Evolutionary conservation across 257 asterid genomes (phyloP).

Genomic region (Penstemon davidsonii): DNA sequence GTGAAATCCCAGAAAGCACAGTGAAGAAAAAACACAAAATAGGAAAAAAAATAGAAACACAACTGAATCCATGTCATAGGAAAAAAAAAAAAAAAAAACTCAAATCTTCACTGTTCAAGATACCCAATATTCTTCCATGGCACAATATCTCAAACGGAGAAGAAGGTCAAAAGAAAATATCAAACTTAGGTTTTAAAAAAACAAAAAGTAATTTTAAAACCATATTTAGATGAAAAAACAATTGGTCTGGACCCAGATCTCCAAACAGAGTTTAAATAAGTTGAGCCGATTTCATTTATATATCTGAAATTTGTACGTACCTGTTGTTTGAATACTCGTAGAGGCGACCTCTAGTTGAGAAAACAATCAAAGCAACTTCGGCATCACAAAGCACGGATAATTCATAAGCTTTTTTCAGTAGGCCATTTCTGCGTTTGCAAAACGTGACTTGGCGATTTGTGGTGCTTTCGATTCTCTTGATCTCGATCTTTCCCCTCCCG

Average conservation of each 20-base stretch:
- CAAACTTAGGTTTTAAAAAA: conserved; percentile 14
- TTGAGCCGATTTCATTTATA: conserved; percentile 10
- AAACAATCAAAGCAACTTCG: conserved; percentile 85
- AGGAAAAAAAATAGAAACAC: conserved; percentile 31
- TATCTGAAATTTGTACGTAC: conserved; percentile 26
- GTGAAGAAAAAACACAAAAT: conserved; percentile 35
- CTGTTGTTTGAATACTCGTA: conserved; percentile 93
- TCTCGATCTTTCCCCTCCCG: conserved; percentile 88
- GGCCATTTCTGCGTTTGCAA: conserved; percentile 89
- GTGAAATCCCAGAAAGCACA: conserved; percentile 33
- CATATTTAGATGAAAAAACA: conserved; percentile 12
- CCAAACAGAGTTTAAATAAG: neutral
- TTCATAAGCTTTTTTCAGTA: conserved; percentile 90
- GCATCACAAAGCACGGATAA: conserved; percentile 95
- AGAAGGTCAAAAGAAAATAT: neutral
- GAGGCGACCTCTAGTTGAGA: conserved; percentile 92
- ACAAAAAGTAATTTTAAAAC: neutral
- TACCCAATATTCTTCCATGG: conserved; percentile 33
- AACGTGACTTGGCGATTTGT: conserved; percentile 96
- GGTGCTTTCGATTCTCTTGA: conserved; percentile 94
- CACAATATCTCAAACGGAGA: conserved; percentile 20
- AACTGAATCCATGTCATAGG: conserved; percentile 34
- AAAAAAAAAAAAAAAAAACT: conserved; percentile 15
- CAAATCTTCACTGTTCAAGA: conserved; percentile 27
- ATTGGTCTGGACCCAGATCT: conserved; percentile 25